Evolutionary conservation across 495 filamentous ascomycete genomes (phyloP).

Genomic region (Chaetomium fimeti): DNA sequence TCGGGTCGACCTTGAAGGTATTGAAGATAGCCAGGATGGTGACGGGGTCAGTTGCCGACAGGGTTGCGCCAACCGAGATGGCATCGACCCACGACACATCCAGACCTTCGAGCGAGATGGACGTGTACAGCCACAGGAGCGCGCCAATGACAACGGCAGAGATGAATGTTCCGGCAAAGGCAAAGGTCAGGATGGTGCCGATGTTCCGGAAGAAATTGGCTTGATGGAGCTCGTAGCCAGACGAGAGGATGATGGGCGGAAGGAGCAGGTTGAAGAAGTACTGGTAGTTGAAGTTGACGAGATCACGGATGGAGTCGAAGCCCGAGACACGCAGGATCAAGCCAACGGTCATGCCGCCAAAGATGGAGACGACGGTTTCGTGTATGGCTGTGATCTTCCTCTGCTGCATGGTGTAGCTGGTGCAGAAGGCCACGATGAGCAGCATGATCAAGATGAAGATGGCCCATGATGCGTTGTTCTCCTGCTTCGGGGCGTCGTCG

Average conservation of each 20-base stretch:
- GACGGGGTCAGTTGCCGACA: slow-evolving; percentile 95
- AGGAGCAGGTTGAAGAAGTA: slow-evolving; percentile 99
- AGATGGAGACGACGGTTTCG: slow-evolving; percentile 96
- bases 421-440: slow-evolving; percentile 90
- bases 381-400: slow-evolving; percentile 95
- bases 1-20: slow-evolving; percentile 97
- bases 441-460: slow-evolving; percentile 93
- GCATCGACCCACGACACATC: slow-evolving; percentile 89
- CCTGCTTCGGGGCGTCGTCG: slow-evolving; percentile 62
- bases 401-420: slow-evolving; percentile 92
- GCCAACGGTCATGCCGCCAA: slow-evolving; percentile 96
- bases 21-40: slow-evolving; percentile 99
- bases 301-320: slow-evolving; percentile 75
- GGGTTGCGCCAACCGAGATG: slow-evolving; percentile 89
- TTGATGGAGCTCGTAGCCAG: slow-evolving; percentile 96
- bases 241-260: slow-evolving; percentile 94
- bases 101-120: slow-evolving; percentile 78
- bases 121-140: slow-evolving; percentile 84
- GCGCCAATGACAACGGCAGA: slow-evolving; percentile 89
- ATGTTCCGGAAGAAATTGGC: slow-evolving; percentile 99
- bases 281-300: slow-evolving; percentile 95
- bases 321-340: slow-evolving; percentile 79
- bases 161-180: slow-evolving; percentile 95
- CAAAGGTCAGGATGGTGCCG: slow-evolving; percentile 96
- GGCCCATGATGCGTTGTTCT: slow-evolving; percentile 93